Evolutionary conservation across 2,329 filamentous ascomycete species (phyloP).

Genomic region (Neopestalotiopsis clavispora): DNA sequence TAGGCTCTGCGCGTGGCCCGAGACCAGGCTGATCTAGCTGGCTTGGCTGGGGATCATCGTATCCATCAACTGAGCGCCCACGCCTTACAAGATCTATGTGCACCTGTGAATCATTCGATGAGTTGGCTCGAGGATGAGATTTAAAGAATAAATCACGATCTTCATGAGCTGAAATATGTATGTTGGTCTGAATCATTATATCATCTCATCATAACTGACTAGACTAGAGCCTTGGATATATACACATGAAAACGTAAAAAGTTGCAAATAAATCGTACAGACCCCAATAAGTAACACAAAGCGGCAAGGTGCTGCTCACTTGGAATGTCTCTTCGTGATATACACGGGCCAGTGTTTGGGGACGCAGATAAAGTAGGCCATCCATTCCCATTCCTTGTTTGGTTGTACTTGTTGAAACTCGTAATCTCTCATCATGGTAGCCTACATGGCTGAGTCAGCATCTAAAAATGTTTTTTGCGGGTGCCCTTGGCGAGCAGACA

Average conservation of each 20-base stretch:
- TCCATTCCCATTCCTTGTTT: conserved; percentile 10
- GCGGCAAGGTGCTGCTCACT: neutral
- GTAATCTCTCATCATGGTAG: conserved; percentile 15
- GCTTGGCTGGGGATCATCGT: too few relatives aligned
- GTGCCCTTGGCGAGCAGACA: neutral
- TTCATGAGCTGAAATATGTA: neutral
- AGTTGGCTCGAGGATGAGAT: neutral
- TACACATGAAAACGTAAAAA: neutral
- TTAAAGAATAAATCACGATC: neutral
- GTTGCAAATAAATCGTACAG: neutral
- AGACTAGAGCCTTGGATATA: neutral
- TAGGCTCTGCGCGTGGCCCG: neutral
- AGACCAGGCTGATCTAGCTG: neutral
- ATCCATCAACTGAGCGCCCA: neutral
- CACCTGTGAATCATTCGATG: neutral
- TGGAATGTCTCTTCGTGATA: neutral
- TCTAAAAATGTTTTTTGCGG: neutral
- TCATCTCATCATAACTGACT: neutral
- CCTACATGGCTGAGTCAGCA: conserved; percentile 4
- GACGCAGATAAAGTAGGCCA: conserved; percentile 16
- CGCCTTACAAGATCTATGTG: neutral
- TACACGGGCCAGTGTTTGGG: conserved; percentile 15
- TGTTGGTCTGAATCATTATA: neutral
- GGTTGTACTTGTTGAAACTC: conserved; percentile 14
- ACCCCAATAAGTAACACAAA: neutral